A percentile compares a stretch with the other conserved stretches of the same genome.
Conservation (phyloP, 352 stramenopile species). For the Globisporangium carolinianum region DNA sequence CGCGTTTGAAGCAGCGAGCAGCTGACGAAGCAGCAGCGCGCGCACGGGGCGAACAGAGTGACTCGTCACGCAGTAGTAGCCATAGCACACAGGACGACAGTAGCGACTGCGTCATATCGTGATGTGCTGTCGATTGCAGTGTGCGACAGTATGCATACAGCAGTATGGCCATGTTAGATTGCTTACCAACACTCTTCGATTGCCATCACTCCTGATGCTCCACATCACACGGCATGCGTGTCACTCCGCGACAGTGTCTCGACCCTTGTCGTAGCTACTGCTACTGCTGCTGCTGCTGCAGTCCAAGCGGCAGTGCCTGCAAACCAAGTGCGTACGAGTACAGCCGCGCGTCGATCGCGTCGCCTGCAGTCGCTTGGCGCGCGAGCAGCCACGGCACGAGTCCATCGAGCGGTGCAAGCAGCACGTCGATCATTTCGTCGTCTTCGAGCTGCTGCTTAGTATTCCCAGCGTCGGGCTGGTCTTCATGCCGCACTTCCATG, state of each 20-base stretch:
- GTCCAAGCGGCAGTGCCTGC: background rate
- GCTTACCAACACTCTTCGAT: too few species aligned
- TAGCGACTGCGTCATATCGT: too few species aligned
- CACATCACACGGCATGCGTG: too few species aligned
- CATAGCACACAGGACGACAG: too few species aligned
- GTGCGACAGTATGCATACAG: too few species aligned
- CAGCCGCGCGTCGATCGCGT: background rate
- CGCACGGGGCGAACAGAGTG: conserved; percentile 12
- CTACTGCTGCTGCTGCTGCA: background rate
- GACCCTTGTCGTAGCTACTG: background rate
- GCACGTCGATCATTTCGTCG: conserved; percentile 68
- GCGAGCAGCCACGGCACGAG: conserved; percentile 50
- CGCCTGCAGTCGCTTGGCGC: background rate
- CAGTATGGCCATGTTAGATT: too few species aligned
- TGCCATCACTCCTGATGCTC: too few species aligned
- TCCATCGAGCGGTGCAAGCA: conserved; percentile 47
- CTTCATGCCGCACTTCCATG: conserved; percentile 40
- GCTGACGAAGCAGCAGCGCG: conserved; percentile 31
- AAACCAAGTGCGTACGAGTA: conserved; percentile 1
- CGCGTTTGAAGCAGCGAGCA: conserved; percentile 40
- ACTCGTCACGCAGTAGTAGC: too few species aligned
- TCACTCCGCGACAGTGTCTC: too few species aligned
- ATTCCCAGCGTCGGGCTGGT: conserved; percentile 13
- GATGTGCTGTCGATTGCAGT: too few species aligned
- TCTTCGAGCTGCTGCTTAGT: conserved; percentile 45